phyloP scores from a whole-genome alignment of 2,329 filamentous ascomycete genomes.

The Fusarium haematococcum region DNA sequence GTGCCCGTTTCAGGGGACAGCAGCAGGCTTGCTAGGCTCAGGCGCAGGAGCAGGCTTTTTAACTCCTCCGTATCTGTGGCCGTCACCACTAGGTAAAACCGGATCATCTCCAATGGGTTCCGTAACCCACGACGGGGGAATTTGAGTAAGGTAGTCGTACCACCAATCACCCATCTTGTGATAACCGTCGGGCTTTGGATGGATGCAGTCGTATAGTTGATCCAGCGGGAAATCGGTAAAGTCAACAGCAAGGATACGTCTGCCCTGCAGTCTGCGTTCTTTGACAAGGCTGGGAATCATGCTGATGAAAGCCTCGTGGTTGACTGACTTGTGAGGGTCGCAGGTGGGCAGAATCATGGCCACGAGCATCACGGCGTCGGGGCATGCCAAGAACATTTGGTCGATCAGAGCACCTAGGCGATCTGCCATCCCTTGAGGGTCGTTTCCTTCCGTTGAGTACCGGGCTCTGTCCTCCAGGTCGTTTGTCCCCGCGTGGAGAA shows the following conservation, averaged over 20 bases:
- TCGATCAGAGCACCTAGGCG: neutral
- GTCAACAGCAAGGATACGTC: neutral
- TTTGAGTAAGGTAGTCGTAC: neutral
- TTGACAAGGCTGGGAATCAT: neutral
- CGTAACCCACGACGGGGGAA: neutral
- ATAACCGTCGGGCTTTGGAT: neutral
- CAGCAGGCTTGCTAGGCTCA: neutral
- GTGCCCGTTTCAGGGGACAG: too few relatives aligned
- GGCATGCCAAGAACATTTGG: neutral
- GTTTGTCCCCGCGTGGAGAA: neutral
- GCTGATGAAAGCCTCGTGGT: neutral
- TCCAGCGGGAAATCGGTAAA: neutral
- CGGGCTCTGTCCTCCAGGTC: neutral
- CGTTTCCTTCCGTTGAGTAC: neutral
- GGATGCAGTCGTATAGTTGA: neutral
- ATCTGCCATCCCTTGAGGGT: neutral
- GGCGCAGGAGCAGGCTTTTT: neutral
- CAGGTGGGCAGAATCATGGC: neutral
- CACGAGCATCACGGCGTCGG: neutral
- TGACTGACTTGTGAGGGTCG: neutral
- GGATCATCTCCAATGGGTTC: neutral
- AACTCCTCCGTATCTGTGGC: neutral
- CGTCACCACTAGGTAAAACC: neutral
- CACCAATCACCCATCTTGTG: neutral
- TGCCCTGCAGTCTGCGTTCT: neutral